A percentile compares a stretch with the other conserved stretches of the same genome.
These are phyloP conservation scores for Truncatella angustata DNA, from an alignment of 2,329 filamentous ascomycete genomes.

Conservation along the genomic window DNA sequence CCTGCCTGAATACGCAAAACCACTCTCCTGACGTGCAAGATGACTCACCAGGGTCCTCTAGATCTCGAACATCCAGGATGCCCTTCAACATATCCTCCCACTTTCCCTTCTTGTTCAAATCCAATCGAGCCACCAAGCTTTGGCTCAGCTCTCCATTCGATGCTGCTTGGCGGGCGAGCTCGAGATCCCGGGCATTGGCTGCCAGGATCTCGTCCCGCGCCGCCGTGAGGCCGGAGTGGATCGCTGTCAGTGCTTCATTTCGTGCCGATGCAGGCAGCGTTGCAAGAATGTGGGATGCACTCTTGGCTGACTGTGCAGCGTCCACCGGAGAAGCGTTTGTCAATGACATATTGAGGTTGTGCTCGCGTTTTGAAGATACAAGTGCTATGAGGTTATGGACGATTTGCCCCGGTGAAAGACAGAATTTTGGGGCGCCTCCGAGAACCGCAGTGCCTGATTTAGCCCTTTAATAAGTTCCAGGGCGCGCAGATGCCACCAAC, in stretches of 20 bases:
- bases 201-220: slow-evolving; percentile 75
- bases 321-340: slow-evolving; percentile 79
- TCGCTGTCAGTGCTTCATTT: slow-evolving; percentile 80
- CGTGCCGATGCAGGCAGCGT: slow-evolving; percentile 73
- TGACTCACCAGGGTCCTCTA: slow-evolving; percentile 79
- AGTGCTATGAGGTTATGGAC: background rate
- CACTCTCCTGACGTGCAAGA: background rate
- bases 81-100: slow-evolving; percentile 98
- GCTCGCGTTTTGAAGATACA: background rate
- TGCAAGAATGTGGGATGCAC: slow-evolving; percentile 79
- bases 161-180: slow-evolving; percentile 69
- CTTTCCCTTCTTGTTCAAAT: slow-evolving; percentile 83
- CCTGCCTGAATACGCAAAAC: too few species aligned
- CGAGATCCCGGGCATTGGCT: slow-evolving; percentile 83
- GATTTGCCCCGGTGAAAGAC: background rate
- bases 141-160: slow-evolving; percentile 73
- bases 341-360: slow-evolving; percentile 67
- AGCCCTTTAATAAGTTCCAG: too few species aligned
- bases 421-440: background rate
- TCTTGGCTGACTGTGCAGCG: slow-evolving; percentile 74
- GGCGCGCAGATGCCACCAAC: too few species aligned
- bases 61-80: slow-evolving; percentile 79
- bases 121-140: slow-evolving; percentile 83
- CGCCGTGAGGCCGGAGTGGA: slow-evolving; percentile 72
- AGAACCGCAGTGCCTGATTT: background rate